phyloP scores from a whole-genome alignment of 2,329 filamentous ascomycete species.

The Hypoxylon sp. region DNA sequence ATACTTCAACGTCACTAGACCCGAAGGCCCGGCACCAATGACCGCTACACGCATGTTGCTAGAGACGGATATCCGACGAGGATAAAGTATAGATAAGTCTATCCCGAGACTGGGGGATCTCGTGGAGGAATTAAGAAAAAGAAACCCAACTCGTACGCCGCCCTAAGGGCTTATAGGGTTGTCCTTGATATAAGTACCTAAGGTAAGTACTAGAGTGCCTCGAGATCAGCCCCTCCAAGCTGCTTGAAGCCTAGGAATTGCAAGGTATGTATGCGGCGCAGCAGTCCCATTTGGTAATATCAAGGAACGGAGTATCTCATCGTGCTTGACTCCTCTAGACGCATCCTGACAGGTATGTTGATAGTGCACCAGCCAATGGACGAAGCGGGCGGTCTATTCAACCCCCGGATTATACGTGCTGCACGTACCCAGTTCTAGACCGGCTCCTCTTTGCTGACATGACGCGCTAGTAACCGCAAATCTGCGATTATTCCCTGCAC shows the following conservation, averaged over 20 bases:
- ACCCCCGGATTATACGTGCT: slow-evolving; percentile 25
- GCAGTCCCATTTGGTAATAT: not conserved
- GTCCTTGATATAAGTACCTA: slow-evolving; percentile 23
- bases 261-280: not conserved
- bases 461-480: slow-evolving; percentile 8
- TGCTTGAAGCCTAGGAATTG: not conserved
- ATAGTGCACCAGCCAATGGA: slow-evolving; percentile 21
- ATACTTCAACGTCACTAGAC: slow-evolving; percentile 58
- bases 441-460: slow-evolving; percentile 19
- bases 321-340: slow-evolving; percentile 6
- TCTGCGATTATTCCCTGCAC: slow-evolving; percentile 19
- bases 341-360: slow-evolving; percentile 6
- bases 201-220: not conserved
- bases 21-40: slow-evolving; percentile 57
- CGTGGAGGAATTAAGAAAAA: not conserved
- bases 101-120: slow-evolving; percentile 2
- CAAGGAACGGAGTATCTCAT: slow-evolving; percentile 23
- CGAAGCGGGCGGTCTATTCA: not conserved
- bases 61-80: not conserved
- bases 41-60: slow-evolving; percentile 53
- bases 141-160: not conserved
- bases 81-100: not conserved
- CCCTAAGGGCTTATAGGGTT: not conserved
- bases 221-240: not conserved
- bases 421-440: slow-evolving; percentile 15